Evolutionary conservation across 1,284 basidiomycete genomes (phyloP), one percentile per base, ranked within the genome.

Genomic region (Crepidotus sp.): DNA sequence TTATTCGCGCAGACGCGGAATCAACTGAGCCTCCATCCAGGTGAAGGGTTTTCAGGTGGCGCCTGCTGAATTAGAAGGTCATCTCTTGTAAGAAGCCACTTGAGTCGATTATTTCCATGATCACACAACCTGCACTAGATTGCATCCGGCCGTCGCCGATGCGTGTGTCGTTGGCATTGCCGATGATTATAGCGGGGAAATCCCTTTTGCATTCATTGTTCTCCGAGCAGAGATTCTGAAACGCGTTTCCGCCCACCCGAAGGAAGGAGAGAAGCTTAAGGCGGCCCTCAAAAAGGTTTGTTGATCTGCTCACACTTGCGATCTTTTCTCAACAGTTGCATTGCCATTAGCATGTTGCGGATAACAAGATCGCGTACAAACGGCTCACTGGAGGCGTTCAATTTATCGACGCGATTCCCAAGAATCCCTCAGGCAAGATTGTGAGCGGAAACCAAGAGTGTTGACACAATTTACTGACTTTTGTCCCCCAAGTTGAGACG

Each of bases 141-240:
- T 41, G 34, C 70, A 72, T 53, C 60, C 63, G 22, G 63, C 64
- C 52, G 74, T 80, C n/a, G 64, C 65, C 2, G 70, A 72, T 53
- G 66, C 48, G 56, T 79, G 60, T 54, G 83, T 92, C 9, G 80
- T 92, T 5, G 76, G 84, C 2, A 60, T 89, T 2, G 73, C 73
- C 0, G 83, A 92, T 56, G 84, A 89, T 11, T 84, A 80, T 53
- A 82, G 75, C 37, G 88, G 88, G 27, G 88, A 92, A 57, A 55
- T 86, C 3, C 87, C 89, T 0, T 59, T 83, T 35, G 84, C 83
- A 0, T 89, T 76, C 55, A 66, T 89, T n/a, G 77, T 80, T 1
- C 68, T 77, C 7, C 67, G 66, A 40, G 58, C 66, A 2, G 59
- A 63, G 4, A 71, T 74, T 0, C 59, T 60, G 14, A 61, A 62